Conservation (phyloP, 352 stramenopile species). For the Phytophthora sansomeana region DNA sequence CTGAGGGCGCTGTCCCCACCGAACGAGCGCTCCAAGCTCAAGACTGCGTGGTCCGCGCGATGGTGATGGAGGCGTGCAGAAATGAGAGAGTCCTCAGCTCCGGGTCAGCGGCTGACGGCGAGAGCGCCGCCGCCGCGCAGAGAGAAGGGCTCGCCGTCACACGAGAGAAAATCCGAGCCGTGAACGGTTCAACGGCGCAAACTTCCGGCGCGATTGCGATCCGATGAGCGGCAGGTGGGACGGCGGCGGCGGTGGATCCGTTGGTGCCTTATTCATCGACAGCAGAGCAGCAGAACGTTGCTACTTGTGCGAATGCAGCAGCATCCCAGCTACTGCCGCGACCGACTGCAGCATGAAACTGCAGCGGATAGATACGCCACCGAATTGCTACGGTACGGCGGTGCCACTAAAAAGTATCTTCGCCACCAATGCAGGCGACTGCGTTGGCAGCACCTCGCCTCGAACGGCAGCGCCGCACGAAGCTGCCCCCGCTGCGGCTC, state of each 20-base stretch:
- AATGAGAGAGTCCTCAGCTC: slow-evolving; percentile 34
- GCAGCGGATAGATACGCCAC: neutral
- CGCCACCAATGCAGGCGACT: neutral
- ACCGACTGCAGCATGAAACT: neutral
- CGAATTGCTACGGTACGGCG: neutral
- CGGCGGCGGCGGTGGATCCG: slow-evolving; percentile 3
- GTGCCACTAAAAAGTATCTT: slow-evolving; percentile 1
- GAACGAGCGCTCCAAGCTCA: slow-evolving; percentile 5
- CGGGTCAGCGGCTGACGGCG: slow-evolving; percentile 30
- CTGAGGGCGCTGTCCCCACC: slow-evolving; percentile 27
- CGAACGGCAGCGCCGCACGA: neutral
- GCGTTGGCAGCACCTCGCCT: too few species aligned
- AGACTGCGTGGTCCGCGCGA: slow-evolving; percentile 21
- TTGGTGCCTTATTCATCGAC: slow-evolving; percentile 1
- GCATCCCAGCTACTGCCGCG: too few species aligned
- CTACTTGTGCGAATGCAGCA: too few species aligned
- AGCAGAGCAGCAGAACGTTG: neutral
- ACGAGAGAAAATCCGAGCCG: slow-evolving; percentile 42
- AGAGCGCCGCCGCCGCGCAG: slow-evolving; percentile 14
- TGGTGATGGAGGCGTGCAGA: slow-evolving; percentile 39
- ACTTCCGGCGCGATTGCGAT: slow-evolving; percentile 32
- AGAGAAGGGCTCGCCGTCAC: slow-evolving; percentile 25
- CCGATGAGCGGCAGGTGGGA: neutral
- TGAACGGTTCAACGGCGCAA: slow-evolving; percentile 35
- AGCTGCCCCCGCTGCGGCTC: neutral